Evolutionary conservation across 192 early-diverging fungal species (phyloP), one percentile per base, ranked within the genome.

Genomic region (Dissophora ornata): DNA sequence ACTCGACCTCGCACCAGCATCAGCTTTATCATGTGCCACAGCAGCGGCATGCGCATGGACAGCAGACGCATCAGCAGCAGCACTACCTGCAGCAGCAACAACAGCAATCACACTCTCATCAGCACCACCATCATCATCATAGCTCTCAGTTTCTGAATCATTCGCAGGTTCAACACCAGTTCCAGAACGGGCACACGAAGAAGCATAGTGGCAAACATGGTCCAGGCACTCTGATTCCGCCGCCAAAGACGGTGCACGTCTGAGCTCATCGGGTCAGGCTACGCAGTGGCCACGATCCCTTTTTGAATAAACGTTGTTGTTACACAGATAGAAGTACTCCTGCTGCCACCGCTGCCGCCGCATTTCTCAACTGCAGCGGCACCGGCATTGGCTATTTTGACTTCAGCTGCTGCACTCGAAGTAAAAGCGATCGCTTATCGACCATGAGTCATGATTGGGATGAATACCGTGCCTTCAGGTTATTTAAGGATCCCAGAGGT

Each of bases 181-280:
- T 50, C 46, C 61, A 24, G 19, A 53, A 55, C 50, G 62, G 62
- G 41, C 29, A 45, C 38, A 19, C 19, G 10, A 62, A 51, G 47
- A 62, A 41, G 25, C 57, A n/a, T 18, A 29, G 28, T 15, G 26
- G 13, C 49, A 51, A 29, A 29, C 49, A 51, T 51, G 18, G 49
- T 28, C 49, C 49, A 21, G 26, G 28, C 2, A 10, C 49, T 12
- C 4, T 28, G 49, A 51, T 51, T 10, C 28, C 49, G 22, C 49
- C 49, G 10, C 24, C 49, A 0, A 51, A 28, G 25, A 51, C 49
- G 12, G 49, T 38, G 6, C 6, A 9, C 36, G 36, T 38, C 13
- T 38, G 36, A 38, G n/a, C n/a, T n/a, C n/a, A n/a, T n/a, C n/a
- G n/a, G n/a, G n/a, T n/a, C n/a, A n/a, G n/a, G n/a, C n/a, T n/a